Conservation (phyloP, 495 filamentous ascomycete species). For the Penicillium turbatum region DNA sequence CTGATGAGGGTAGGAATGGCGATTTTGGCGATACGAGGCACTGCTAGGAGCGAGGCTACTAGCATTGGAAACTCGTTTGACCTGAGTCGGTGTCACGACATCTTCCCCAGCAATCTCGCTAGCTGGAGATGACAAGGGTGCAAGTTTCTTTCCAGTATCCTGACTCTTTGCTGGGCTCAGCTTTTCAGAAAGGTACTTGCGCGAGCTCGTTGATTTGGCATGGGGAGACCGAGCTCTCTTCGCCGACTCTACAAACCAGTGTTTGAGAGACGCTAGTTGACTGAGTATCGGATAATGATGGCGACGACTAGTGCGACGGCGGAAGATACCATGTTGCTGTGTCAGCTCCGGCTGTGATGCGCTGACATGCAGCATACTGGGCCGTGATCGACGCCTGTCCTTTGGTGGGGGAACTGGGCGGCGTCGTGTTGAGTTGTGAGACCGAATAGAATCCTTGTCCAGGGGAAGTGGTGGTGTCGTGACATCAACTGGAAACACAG, state of each 20-base stretch:
- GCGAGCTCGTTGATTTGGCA: slow-evolving; percentile 31
- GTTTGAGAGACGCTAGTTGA: slow-evolving; percentile 80
- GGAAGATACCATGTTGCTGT: slow-evolving; percentile 51
- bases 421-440: slow-evolving; percentile 62
- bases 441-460: slow-evolving; percentile 73
- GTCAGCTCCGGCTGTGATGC: slow-evolving; percentile 64
- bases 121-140: slow-evolving; percentile 17
- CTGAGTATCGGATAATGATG: slow-evolving; percentile 70
- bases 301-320: slow-evolving; percentile 51
- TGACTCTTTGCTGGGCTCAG: slow-evolving; percentile 41
- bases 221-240: slow-evolving; percentile 68
- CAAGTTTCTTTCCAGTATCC: slow-evolving; percentile 32
- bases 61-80: slow-evolving; percentile 41
- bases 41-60: slow-evolving; percentile 46
- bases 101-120: slow-evolving; percentile 21
- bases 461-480: slow-evolving; percentile 58
- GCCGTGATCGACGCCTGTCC: slow-evolving; percentile 66
- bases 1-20: slow-evolving; percentile 47
- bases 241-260: slow-evolving; percentile 76
- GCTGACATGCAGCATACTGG: slow-evolving; percentile 77
- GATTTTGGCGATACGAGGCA: slow-evolving; percentile 44
- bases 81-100: slow-evolving; percentile 39
- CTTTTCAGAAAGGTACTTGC: slow-evolving; percentile 42
- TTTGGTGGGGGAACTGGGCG: slow-evolving; percentile 83
- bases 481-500: slow-evolving; percentile 35